Percentiles rank a stretch among this genome's conserved stretches.
phyloP scores from a whole-genome alignment of 257 asterid species.

The Forsythia viridissima region DNA sequence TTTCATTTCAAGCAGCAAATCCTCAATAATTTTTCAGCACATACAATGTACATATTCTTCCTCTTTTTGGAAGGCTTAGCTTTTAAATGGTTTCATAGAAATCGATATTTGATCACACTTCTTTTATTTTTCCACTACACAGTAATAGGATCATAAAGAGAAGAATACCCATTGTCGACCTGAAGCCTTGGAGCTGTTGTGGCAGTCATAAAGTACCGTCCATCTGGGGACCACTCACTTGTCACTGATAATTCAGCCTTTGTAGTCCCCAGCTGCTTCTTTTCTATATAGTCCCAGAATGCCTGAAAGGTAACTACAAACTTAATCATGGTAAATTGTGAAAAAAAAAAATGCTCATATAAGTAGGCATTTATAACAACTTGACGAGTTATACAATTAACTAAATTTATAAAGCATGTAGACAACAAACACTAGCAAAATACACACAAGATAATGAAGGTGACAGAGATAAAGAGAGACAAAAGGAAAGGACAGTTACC shows the following conservation, averaged over 20 bases:
- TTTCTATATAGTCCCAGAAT: slow-evolving; percentile 88
- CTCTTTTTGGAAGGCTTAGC: neutral
- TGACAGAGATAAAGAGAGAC: neutral
- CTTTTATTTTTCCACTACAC: neutral
- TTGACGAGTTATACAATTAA: neutral
- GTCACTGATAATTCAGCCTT: slow-evolving; percentile 93
- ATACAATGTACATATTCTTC: neutral
- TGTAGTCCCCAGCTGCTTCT: slow-evolving; percentile 69
- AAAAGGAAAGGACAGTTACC: neutral
- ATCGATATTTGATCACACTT: neutral
- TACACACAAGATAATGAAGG: neutral
- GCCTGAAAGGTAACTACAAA: slow-evolving; percentile 46
- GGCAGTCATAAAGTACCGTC: slow-evolving; percentile 91
- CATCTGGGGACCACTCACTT: slow-evolving; percentile 99
- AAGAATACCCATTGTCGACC: slow-evolving; percentile 94
- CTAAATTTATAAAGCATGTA: neutral
- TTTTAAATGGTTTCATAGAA: slow-evolving; percentile 15
- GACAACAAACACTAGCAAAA: neutral
- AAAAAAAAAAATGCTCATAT: neutral
- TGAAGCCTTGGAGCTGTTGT: slow-evolving; percentile 99
- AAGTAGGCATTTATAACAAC: neutral
- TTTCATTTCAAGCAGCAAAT: neutral
- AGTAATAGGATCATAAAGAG: slow-evolving; percentile 1
- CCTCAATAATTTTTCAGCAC: neutral
- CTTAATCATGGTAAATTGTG: neutral